phyloP scores from a whole-genome alignment of 805 yeast species.

The Saccharomyces mikatae region DNA sequence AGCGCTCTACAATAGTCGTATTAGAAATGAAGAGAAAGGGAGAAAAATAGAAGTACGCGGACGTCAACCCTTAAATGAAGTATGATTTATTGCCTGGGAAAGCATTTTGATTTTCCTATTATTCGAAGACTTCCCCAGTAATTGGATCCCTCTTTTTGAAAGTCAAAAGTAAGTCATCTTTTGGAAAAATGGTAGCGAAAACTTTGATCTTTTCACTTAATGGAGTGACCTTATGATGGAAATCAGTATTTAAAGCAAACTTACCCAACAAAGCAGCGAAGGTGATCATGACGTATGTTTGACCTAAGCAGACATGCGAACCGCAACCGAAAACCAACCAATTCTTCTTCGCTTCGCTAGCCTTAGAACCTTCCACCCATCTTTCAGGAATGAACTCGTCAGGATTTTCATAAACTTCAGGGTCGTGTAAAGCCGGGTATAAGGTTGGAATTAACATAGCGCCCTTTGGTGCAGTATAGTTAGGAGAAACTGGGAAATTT shows the following conservation, averaged over 20 bases:
- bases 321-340: slow-evolving; percentile 98
- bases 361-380: slow-evolving; percentile 76
- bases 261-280: slow-evolving; percentile 89
- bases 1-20: not conserved
- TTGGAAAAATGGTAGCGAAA: slow-evolving; percentile 96
- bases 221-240: slow-evolving; percentile 75
- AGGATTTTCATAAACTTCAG: slow-evolving; percentile 91
- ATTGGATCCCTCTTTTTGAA: slow-evolving; percentile 59
- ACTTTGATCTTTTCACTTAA: slow-evolving; percentile 88
- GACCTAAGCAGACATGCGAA: slow-evolving; percentile 93
- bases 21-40: not conserved
- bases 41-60: slow-evolving; percentile 1
- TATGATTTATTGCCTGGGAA: slow-evolving; percentile 14
- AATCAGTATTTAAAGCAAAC: slow-evolving; percentile 71
- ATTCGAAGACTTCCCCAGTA: slow-evolving; percentile 27
- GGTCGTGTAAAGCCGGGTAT: slow-evolving; percentile 95
- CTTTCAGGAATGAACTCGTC: slow-evolving; percentile 93
- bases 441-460: slow-evolving; percentile 93
- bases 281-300: slow-evolving; percentile 84
- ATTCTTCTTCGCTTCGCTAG: slow-evolving; percentile 70
- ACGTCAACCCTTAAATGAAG: slow-evolving; percentile 4
- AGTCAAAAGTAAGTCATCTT: slow-evolving; percentile 80
- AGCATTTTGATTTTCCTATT: slow-evolving; percentile 7
- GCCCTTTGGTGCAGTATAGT: slow-evolving; percentile 91
- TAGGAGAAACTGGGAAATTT: slow-evolving; percentile 71